A percentile compares a stretch with the other conserved stretches of the same genome.
phyloP scores from a whole-genome alignment of 305 asterid species.

The Coffea humblotiana region DNA sequence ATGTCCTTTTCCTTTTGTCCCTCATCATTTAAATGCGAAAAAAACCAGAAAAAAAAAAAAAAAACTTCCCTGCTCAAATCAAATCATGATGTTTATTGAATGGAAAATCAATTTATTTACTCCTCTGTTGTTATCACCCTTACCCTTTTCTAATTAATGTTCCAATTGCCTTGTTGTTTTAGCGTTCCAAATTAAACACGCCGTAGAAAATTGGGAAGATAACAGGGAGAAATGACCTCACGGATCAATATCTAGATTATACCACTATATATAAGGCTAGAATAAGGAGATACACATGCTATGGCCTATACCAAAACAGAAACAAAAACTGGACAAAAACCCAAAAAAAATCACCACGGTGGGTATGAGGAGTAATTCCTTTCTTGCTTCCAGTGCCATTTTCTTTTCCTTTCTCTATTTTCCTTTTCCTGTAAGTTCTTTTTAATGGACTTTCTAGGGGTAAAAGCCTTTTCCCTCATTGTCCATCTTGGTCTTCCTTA shows the following conservation, averaged over 20 bases:
- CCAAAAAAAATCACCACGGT: conserved; percentile 27
- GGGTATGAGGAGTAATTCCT: conserved; percentile 26
- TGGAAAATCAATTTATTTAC: background rate
- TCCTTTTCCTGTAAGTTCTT: background rate
- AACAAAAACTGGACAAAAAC: conserved; percentile 33
- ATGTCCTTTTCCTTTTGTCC: background rate
- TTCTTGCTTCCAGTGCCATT: conserved; percentile 5
- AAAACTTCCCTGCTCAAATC: background rate
- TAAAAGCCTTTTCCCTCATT: conserved; percentile 18
- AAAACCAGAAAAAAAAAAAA: no score
- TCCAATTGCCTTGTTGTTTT: background rate
- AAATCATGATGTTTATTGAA: background rate
- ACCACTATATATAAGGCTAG: conserved; percentile 27
- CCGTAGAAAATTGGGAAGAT: background rate
- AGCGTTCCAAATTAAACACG: background rate
- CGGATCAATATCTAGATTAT: background rate
- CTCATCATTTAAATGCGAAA: background rate
- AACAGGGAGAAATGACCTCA: background rate
- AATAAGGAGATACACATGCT: conserved; percentile 46
- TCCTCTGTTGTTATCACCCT: background rate
- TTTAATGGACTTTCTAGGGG: background rate
- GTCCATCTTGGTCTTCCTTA: conserved; percentile 40
- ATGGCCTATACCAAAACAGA: conserved; percentile 45
- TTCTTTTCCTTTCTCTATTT: background rate
- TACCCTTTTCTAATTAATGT: background rate